Conservation (phyloP, 805 yeast species). For the Kodamaea leandrae region DNA sequence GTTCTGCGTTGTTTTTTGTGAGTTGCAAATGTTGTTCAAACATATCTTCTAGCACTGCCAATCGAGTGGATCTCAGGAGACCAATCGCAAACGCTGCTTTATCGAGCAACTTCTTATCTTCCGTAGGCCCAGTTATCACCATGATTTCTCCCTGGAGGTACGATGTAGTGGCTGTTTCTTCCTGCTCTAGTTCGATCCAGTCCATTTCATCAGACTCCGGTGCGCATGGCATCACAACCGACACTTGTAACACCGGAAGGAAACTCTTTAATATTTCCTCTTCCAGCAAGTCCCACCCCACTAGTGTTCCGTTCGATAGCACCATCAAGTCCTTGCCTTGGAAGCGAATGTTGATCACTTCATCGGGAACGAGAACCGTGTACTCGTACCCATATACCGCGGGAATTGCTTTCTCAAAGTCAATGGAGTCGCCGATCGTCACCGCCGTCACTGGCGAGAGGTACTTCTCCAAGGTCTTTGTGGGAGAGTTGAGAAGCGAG, state of each 20-base stretch:
- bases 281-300: slow-evolving; percentile 81
- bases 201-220: slow-evolving; percentile 88
- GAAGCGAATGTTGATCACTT: slow-evolving; percentile 56
- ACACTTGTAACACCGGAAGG: slow-evolving; percentile 49
- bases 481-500: slow-evolving; percentile 16
- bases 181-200: slow-evolving; percentile 48
- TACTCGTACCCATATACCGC: slow-evolving; percentile 23
- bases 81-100: slow-evolving; percentile 90
- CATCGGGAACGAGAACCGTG: slow-evolving; percentile 50
- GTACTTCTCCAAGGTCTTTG: slow-evolving; percentile 25
- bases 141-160: slow-evolving; percentile 68
- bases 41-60: slow-evolving; percentile 73
- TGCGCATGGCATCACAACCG: slow-evolving; percentile 41
- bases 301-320: slow-evolving; percentile 73
- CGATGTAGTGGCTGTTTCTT: slow-evolving; percentile 24
- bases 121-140: slow-evolving; percentile 52
- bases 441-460: slow-evolving; percentile 58
- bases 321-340: slow-evolving; percentile 56
- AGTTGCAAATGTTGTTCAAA: slow-evolving; percentile 65
- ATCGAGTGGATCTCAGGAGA: slow-evolving; percentile 77
- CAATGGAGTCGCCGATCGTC: slow-evolving; percentile 71
- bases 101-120: slow-evolving; percentile 56
- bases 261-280: slow-evolving; percentile 42
- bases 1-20: slow-evolving; percentile 64
- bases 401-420: slow-evolving; percentile 47